phyloP scores from a whole-genome alignment of 2,329 filamentous ascomycete genomes.

The Aureobasidium sp. region DNA sequence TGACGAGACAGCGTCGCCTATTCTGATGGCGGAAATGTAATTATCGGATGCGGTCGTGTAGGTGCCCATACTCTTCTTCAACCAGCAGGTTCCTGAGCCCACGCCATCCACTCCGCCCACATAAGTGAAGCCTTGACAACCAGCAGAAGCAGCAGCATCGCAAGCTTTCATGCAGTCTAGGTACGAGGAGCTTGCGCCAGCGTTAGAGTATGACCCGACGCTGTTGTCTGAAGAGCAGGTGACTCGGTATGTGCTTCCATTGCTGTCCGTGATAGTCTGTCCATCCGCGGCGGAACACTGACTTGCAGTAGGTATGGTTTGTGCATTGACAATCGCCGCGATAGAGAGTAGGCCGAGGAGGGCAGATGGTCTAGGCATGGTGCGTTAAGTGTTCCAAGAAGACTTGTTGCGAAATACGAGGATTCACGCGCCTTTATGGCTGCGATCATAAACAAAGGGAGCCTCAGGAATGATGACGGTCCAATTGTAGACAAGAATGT shows the following conservation, averaged over 20 bases:
- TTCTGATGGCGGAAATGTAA: constrained; percentile 21
- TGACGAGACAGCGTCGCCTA: constrained; percentile 5
- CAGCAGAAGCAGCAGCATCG: constrained; percentile 19
- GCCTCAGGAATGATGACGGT: not conserved
- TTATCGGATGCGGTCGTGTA: constrained; percentile 19
- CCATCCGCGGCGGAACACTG: constrained; percentile 29
- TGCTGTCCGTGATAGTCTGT: constrained; percentile 27
- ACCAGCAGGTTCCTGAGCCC: constrained; percentile 27
- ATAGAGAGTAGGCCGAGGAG: not conserved
- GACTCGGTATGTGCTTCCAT: constrained; percentile 17
- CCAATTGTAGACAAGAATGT: not conserved
- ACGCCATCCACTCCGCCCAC: constrained; percentile 27
- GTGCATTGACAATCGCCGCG: not conserved
- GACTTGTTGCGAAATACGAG: not conserved
- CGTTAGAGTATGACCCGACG: constrained; percentile 22
- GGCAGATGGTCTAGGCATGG: not conserved
- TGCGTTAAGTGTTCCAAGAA: not conserved
- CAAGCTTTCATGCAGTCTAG: constrained; percentile 25
- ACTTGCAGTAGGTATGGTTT: constrained; percentile 13
- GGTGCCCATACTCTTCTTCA: constrained; percentile 26
- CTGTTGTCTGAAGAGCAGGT: constrained; percentile 22
- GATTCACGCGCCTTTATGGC: not conserved
- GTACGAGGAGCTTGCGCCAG: constrained; percentile 22
- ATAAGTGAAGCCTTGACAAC: constrained; percentile 25
- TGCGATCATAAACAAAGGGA: not conserved